phyloP scores from a whole-genome alignment of 495 filamentous ascomycete species.

The Penicillium subrubescens region DNA sequence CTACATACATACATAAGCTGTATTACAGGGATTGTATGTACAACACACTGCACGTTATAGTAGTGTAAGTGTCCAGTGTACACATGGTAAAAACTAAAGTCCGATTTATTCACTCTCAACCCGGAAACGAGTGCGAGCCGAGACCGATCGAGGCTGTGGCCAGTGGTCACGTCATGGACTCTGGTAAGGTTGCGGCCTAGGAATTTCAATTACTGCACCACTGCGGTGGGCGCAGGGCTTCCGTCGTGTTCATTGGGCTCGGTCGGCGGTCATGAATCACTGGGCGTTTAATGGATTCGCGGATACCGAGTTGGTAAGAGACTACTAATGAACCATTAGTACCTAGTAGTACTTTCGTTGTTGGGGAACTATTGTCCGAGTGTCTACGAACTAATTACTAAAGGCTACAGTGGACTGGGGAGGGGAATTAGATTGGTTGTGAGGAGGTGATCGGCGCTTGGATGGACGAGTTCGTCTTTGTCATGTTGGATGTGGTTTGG shows the following conservation, averaged over 20 bases:
- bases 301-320: neutral
- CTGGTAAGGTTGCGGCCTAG: neutral
- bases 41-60: neutral
- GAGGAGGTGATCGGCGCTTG: neutral
- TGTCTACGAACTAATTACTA: neutral
- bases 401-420: neutral
- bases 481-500: neutral
- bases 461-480: neutral
- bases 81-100: neutral
- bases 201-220: constrained; percentile 1
- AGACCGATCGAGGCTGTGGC: constrained; percentile 7
- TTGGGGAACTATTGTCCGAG: neutral
- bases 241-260: neutral
- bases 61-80: no score
- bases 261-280: constrained; percentile 2
- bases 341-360: no score
- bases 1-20: neutral
- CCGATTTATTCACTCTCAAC: neutral
- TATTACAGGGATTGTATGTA: neutral
- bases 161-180: constrained; percentile 32
- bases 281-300: neutral
- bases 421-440: neutral
- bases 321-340: no score
- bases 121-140: constrained; percentile 1
- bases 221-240: neutral